Base-by-base conservation (phyloP, 169 alveolate species). In the Plasmodium blacklocki region DNA sequence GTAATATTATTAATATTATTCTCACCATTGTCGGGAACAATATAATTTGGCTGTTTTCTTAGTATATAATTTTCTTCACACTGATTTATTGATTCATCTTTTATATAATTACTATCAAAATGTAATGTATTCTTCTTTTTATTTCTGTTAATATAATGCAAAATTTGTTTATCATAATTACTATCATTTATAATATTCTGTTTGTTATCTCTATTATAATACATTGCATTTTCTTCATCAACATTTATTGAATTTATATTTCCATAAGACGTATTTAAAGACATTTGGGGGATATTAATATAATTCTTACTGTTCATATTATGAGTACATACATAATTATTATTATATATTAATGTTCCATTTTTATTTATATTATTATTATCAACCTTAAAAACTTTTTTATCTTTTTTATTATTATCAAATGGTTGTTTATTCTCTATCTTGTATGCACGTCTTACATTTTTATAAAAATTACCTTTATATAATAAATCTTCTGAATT, bases 401-500 rank as follows among this genome's bases (percentile, higher is more conserved):
- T 54, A 4, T 54, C 8, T 18, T n/a, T 71, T 43, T 14, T 70
- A 18, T 47, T 71, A 59, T 19, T 71, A 63, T 45, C 45, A 49
- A 9, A 12, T 14, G 80, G 29, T 7, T 59, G 50, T 18, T 15
- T 26, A 47, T 56, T 43, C 26, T 26, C 66, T 32, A 18, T 19
- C 21, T 66, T 47, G n/a, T 43, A 6, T 49, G 56, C 59, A 18
- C 63, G 56, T 29, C 83, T 18, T 47, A 39, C 56, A 68, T 56
- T 52, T 47, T 54, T 67, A 43, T 39, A 67, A 45, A 52, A 54
- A 49, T 58, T 58, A 21, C 23, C 58, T 52, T 19, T 68, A 62
- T 83, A 56, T 60, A 83, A 26, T 18, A 83, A 47, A 26, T 68
- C 91, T 29, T 83, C 91, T 43, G 91, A 66, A 62, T 83, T 83